Conservation (phyloP, 2,329 filamentous ascomycete species). For the Penicillium sp. region DNA sequence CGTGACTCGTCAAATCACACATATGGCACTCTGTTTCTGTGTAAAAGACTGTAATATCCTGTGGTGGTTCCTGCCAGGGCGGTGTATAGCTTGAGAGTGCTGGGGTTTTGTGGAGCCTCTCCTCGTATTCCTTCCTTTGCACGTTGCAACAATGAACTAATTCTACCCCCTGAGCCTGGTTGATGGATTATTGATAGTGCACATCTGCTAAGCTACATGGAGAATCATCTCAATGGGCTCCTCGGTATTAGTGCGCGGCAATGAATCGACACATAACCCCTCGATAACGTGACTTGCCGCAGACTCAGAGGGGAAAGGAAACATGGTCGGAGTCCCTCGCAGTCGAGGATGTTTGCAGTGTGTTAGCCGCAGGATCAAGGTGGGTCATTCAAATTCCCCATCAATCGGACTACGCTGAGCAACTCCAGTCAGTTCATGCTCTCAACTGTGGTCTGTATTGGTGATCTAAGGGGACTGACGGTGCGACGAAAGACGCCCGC, state of each 20-base stretch:
- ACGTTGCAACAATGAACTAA: no score
- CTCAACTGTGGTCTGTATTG: neutral
- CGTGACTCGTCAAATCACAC: no score
- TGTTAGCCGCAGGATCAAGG: slow-evolving; percentile 13
- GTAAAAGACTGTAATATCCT: no score
- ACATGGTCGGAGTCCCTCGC: slow-evolving; percentile 10
- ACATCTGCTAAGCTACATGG: neutral
- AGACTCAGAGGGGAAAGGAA: neutral
- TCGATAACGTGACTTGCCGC: neutral
- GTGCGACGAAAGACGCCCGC: neutral
- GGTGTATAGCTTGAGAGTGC: no score
- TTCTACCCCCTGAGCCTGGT: neutral
- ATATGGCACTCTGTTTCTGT: no score
- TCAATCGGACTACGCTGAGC: neutral
- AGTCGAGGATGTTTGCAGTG: slow-evolving; percentile 12
- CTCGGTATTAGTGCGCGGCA: neutral
- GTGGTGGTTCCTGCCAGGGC: no score
- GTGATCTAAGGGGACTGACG: neutral
- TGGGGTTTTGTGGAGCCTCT: no score
- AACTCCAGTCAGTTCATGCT: no score
- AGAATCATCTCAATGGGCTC: neutral
- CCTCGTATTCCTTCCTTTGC: no score
- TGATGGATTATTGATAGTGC: neutral
- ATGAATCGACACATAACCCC: neutral
- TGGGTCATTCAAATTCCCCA: neutral